Evolutionary conservation across 805 yeast species (phyloP).

Genomic region (Barnettozyma populi): DNA sequence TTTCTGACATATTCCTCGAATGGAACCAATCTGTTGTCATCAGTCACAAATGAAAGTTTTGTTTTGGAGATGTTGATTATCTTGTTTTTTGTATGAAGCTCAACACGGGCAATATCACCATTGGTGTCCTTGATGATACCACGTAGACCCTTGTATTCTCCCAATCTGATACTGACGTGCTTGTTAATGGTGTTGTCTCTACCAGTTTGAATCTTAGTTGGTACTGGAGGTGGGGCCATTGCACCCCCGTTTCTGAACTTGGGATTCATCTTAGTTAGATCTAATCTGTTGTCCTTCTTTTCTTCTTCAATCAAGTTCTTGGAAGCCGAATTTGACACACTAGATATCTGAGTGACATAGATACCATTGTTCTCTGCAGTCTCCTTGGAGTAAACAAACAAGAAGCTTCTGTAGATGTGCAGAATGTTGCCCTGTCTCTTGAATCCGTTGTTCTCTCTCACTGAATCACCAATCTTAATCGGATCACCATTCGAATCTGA

Average conservation of each 20-base stretch:
- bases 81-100: conserved; percentile 87
- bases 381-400: conserved; percentile 78
- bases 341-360: conserved; percentile 70
- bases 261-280: conserved; percentile 86
- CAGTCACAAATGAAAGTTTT: conserved; percentile 68
- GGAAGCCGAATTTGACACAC: conserved; percentile 78
- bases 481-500: conserved; percentile 84
- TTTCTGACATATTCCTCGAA: conserved; percentile 73
- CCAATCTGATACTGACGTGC: conserved; percentile 85
- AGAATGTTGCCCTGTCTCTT: conserved; percentile 83
- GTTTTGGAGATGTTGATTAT: conserved; percentile 78
- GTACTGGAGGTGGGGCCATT: conserved; percentile 58
- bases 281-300: conserved; percentile 42
- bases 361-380: conserved; percentile 86
- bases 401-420: conserved; percentile 74
- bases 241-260: conserved; percentile 41
- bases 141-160: conserved; percentile 85
- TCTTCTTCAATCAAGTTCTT: conserved; percentile 59
- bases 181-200: conserved; percentile 79
- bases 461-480: conserved; percentile 85
- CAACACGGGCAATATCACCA: conserved; percentile 87
- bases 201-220: conserved; percentile 51
- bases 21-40: conserved; percentile 63
- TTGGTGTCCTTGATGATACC: conserved; percentile 93
- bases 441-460: conserved; percentile 79